Conservation (phyloP, 2,329 filamentous ascomycete species). For the Phialophora chinensis region DNA sequence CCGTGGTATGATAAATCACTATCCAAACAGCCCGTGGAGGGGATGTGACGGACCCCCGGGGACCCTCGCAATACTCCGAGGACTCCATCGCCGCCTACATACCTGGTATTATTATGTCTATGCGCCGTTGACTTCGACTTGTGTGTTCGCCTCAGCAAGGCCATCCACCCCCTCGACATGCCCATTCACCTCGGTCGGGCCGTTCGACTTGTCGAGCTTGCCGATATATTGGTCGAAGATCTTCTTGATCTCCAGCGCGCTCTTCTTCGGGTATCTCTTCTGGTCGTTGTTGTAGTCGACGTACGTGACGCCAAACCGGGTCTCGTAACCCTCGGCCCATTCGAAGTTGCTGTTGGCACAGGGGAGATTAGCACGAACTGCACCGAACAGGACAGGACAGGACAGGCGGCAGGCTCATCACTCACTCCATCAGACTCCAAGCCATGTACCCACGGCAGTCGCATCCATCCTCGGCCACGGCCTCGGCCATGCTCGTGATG, state of each 20-base stretch:
- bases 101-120: not conserved
- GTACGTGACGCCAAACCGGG: constrained; percentile 80
- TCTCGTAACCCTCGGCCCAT: constrained; percentile 91
- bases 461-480: constrained; percentile 73
- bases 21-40: not conserved
- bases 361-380: constrained; percentile 5
- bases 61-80: not conserved
- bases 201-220: constrained; percentile 53
- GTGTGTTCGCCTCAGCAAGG: not conserved
- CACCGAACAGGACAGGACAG: not conserved
- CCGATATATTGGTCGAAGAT: constrained; percentile 74
- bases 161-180: not conserved
- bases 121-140: not conserved
- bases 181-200: not conserved
- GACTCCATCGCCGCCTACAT: not conserved
- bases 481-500: constrained; percentile 75
- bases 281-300: constrained; percentile 82
- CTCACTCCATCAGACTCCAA: constrained; percentile 83
- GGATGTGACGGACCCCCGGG: too few species aligned
- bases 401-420: constrained; percentile 30
- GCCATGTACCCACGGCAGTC: constrained; percentile 81
- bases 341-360: constrained; percentile 71
- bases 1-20: not conserved
- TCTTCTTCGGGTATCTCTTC: constrained; percentile 83
- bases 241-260: constrained; percentile 71